Evolutionary conservation across 257 asterid species (phyloP).

Genomic region (Przewalskia tangutica): DNA sequence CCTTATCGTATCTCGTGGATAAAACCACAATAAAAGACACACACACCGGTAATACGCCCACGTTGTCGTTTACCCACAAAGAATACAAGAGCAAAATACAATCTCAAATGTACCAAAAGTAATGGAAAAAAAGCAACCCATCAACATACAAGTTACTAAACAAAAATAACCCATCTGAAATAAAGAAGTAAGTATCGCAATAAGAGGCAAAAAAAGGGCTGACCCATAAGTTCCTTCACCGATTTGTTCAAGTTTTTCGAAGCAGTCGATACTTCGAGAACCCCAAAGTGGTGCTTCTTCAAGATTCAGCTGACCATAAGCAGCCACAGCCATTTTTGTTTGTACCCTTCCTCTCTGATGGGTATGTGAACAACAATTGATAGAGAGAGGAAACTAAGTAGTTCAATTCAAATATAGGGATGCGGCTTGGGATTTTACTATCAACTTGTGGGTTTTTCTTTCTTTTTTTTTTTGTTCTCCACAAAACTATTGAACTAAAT

Average conservation of each 20-base stretch:
- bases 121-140: background rate
- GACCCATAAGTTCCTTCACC: conserved; percentile 99
- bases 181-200: background rate
- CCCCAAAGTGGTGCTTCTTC: conserved; percentile 93
- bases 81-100: background rate
- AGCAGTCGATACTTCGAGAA: conserved; percentile 89
- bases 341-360: background rate
- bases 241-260: conserved; percentile 88
- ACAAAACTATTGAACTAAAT: background rate
- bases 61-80: background rate
- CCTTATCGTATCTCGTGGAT: no score
- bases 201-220: background rate
- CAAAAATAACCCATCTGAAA: background rate
- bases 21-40: no score
- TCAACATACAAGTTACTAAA: background rate
- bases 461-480: background rate
- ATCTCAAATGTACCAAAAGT: background rate
- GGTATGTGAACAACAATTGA: background rate
- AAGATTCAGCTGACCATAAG: conserved; percentile 51
- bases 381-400: background rate
- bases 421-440: background rate
- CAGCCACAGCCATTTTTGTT: conserved; percentile 37
- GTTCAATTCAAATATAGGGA: background rate
- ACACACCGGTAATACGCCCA: background rate
- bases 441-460: background rate